Base-by-base conservation (phyloP, 2,329 filamentous ascomycete species). In the Fusarium verticillioides region DNA sequence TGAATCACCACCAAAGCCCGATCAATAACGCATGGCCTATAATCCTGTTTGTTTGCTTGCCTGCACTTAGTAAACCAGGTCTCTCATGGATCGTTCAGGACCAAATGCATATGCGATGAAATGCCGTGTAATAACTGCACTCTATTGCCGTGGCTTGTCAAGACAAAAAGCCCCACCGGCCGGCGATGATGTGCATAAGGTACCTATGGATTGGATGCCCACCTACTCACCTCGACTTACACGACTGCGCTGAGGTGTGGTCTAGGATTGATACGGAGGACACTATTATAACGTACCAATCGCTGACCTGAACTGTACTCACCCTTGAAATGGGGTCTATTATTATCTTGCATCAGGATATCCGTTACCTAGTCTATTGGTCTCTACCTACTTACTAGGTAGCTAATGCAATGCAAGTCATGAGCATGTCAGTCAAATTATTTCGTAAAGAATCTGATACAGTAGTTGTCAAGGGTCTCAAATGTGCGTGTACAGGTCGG, bases 101-200 rank as follows among this genome's bases (percentile, higher is more conserved):
- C 39, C 44, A 69, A 68, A 53, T 37, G 34, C 34, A 54, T n/a
- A 54, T 54, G 50, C 34, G 39, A 40, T 37, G 34, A 53, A 37
- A 37, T 54, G 66, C 36, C 16, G 46, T 69, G 52, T 26, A 40
- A 54, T 54, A 30, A 54, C 36, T 59, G 36, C 46, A 53, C 40
- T 63, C 43, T 58, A 18, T 59, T 65, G 59, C 32, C n/a, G 47
- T 67, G 60, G 43, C 62, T 58, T 63, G n/a, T 42, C 40, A 50
- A 34, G 59, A 64, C 49, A 59, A 54, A 42, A 42, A 56, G 58
- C 42, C 59, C 62, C 44, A 53, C 52, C 32, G 34, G 65, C 40
- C 32, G 34, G 58, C 40, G 57, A 74, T 74, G 72, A 75, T 68
- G 60, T 72, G 72, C 70, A 73, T 72, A 58, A 36, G 30, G 23